phyloP scores from a whole-genome alignment of 2,329 filamentous ascomycete genomes.

The Thyridium curvatum region DNA sequence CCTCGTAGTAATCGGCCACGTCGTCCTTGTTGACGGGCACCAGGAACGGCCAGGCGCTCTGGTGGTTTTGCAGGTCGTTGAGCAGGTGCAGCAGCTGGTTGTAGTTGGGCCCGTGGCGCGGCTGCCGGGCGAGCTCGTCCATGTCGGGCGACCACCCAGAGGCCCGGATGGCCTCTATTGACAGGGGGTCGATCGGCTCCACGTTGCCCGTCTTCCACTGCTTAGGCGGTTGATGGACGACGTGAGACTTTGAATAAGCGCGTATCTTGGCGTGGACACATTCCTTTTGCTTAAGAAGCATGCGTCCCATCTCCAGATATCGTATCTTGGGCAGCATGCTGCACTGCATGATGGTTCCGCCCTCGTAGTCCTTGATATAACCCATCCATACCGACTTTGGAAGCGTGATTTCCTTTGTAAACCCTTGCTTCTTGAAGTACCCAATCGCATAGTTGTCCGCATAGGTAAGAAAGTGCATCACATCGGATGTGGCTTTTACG shows the following conservation, averaged over 20 bases:
- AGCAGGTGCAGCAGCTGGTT: conserved; percentile 88
- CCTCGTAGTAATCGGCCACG: conserved; percentile 97
- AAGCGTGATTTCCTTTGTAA: conserved; percentile 96
- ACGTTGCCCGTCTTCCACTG: conserved; percentile 68
- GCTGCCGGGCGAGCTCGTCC: conserved; percentile 92
- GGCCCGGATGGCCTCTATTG: conserved; percentile 80
- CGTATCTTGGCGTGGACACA: conserved; percentile 91
- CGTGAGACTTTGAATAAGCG: conserved; percentile 81
- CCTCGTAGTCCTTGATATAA: conserved; percentile 99
- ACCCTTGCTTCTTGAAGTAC: conserved; percentile 98
- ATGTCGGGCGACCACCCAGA: conserved; percentile 96
- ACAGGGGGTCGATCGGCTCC: conserved; percentile 73
- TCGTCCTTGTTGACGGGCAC: conserved; percentile 92
- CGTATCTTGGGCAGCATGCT: conserved; percentile 93
- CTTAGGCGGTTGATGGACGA: conserved; percentile 77
- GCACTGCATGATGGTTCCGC: conserved; percentile 98
- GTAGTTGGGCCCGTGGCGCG: conserved; percentile 93
- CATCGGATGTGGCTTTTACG: conserved; percentile 90
- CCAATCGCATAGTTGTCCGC: conserved; percentile 98
- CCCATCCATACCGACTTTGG: conserved; percentile 94
- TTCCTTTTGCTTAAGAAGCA: conserved; percentile 97
- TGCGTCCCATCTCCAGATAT: conserved; percentile 86
- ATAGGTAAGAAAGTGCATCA: conserved; percentile 98
- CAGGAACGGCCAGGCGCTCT: conserved; percentile 89
- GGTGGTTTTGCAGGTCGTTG: conserved; percentile 92